Evolutionary conservation across 495 filamentous ascomycete species (phyloP), one percentile per base, ranked within the genome.

Genomic region (Penicillium crystallinum): DNA sequence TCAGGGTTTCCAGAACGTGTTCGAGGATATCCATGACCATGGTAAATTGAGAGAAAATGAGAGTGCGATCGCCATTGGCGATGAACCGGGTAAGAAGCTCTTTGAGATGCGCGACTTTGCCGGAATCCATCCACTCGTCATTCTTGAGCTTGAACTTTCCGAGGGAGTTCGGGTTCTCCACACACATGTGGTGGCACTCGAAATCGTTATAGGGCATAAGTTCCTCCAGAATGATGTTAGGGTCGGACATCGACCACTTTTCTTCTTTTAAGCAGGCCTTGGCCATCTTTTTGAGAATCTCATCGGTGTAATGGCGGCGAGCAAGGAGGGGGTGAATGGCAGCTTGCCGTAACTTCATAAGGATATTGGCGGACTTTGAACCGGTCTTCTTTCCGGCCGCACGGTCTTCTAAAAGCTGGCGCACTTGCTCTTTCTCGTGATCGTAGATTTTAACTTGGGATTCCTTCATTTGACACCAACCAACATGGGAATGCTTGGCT

Each of bases 21-120:
- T 93, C 85, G 0, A 98, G 80, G 41, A 97, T 89, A 65, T 97
- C 86, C 67, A 97, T 83, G 23, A 96, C 88, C 63, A 89, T 84
- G 35, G 90, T 87, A 66, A 97, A 98, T 53, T 96, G 88, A 7
- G 86, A 92, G 73, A 98, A 98, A 15, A 98, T 78, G 2, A 98
- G 77, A 0, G 86, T 82, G 1, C 91, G 82, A 59, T 97, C 92
- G 0, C 93, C 93, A 30, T 90, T 92, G 49, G 78, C 74, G 59
- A 84, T 86, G 71, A 88, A 95, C 6, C 76, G 66, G 10, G 73
- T 71, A 0, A 97, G 76, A 22, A 98, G 78, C 52, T 84, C 79
- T 35, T 84, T 77, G 15, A 98, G 77, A 34, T 86, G 82, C 47
- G 83, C 76, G 29, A 97, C 83, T 64, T 98, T 98, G 17, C 91